A percentile compares a stretch with the other conserved stretches of the same genome.
These are phyloP conservation scores for Termitomyces titanicus DNA, from an alignment of 768 basidiomycete genomes.

Conservation along the genomic window DNA sequence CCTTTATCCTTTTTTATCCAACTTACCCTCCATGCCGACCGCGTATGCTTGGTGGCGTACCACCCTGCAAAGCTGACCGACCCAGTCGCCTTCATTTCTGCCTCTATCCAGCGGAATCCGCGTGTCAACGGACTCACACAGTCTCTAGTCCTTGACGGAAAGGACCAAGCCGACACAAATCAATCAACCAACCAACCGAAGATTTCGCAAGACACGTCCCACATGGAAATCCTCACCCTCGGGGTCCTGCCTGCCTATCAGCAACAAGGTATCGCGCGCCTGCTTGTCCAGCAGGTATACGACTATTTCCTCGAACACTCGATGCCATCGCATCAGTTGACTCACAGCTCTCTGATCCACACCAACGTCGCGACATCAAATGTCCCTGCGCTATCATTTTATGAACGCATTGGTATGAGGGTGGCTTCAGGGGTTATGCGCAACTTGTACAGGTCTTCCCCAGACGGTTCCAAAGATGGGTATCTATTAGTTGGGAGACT, in stretches of 20 bases:
- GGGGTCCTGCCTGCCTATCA: conserved; percentile 46
- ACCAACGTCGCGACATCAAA: conserved; percentile 46
- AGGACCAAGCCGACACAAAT: conserved; percentile 13
- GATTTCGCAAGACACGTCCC: conserved; percentile 19
- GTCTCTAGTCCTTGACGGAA: conserved; percentile 1
- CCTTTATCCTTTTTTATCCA: conserved; percentile 43
- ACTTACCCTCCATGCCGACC: conserved; percentile 37
- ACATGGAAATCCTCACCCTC: conserved; percentile 48
- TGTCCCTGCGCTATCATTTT: conserved; percentile 37
- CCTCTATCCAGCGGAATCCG: conserved; percentile 27
- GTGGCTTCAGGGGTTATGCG: conserved; percentile 30
- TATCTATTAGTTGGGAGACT: conserved; percentile 37
- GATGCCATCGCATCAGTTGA: conserved; percentile 14
- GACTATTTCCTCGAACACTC: conserved; percentile 25
- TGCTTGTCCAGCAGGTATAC: conserved; percentile 34
- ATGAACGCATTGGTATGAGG: conserved; percentile 38
- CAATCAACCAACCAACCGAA: no score
- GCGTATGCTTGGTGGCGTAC: conserved; percentile 40
- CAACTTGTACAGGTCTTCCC: conserved; percentile 35
- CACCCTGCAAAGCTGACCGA: conserved; percentile 19
- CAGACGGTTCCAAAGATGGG: conserved; percentile 38
- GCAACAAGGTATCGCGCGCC: conserved; percentile 38
- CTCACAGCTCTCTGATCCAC: conserved; percentile 28
- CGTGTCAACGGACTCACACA: conserved; percentile 12
- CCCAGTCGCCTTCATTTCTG: conserved; percentile 44